A percentile compares a stretch with the other conserved stretches of the same genome.
Conservation (phyloP, 768 basidiomycete species). For the Dendrothele bispora region DNA sequence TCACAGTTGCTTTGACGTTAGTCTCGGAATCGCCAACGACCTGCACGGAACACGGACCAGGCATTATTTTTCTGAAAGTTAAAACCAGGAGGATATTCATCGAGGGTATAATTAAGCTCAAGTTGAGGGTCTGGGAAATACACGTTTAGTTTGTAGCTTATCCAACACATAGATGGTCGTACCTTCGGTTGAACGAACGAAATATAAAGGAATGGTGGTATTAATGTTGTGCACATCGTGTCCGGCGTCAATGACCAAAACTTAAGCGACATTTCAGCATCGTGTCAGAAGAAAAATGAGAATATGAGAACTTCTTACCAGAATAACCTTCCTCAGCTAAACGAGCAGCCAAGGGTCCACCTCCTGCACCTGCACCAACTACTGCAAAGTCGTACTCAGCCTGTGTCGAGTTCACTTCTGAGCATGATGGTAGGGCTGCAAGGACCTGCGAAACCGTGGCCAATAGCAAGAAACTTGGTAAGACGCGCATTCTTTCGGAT, state of each 20-base stretch:
- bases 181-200: conserved; percentile 25
- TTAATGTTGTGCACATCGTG: conserved; percentile 25
- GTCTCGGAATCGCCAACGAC: neutral
- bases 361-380: conserved; percentile 12
- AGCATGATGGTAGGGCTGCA: no score
- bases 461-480: no score
- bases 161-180: neutral
- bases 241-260: conserved; percentile 29
- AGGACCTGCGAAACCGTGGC: no score
- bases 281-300: neutral
- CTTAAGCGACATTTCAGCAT: conserved; percentile 9
- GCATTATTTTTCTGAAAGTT: conserved; percentile 19
- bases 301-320: conserved; percentile 1
- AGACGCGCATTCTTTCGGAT: no score
- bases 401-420: no score
- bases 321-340: conserved; percentile 12
- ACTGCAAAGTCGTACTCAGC: conserved; percentile 7
- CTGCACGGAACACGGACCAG: conserved; percentile 16
- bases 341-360: conserved; percentile 13
- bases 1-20: neutral
- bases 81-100: conserved; percentile 26
- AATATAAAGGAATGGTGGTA: conserved; percentile 27
- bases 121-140: conserved; percentile 21
- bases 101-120: conserved; percentile 26
- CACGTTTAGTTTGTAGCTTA: neutral